phyloP scores from a whole-genome alignment of 208 protist genomes.

The Trypanosoma avium region DNA sequence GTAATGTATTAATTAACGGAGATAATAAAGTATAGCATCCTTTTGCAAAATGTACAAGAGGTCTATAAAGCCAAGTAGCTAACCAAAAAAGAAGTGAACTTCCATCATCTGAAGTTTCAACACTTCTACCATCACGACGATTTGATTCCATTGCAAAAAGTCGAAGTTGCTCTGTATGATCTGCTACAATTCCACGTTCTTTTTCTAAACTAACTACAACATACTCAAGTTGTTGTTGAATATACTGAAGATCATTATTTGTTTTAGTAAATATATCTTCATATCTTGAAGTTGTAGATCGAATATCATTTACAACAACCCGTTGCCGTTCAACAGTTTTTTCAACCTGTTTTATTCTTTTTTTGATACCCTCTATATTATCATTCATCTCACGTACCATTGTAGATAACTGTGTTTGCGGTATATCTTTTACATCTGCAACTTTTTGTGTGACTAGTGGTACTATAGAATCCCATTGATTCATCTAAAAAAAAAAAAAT shows the following conservation, averaged over 20 bases:
- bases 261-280: slow-evolving; percentile 70
- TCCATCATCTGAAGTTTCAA: slow-evolving; percentile 8
- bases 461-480: slow-evolving; percentile 12
- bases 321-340: slow-evolving; percentile 40
- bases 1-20: slow-evolving; percentile 68
- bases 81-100: slow-evolving; percentile 51
- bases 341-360: slow-evolving; percentile 31
- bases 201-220: slow-evolving; percentile 73
- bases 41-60: slow-evolving; percentile 84
- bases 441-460: not conserved
- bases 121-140: slow-evolving; percentile 31
- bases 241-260: slow-evolving; percentile 71
- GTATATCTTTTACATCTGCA: not conserved
- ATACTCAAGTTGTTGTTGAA: slow-evolving; percentile 84
- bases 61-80: slow-evolving; percentile 79
- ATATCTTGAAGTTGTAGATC: slow-evolving; percentile 40
- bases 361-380: slow-evolving; percentile 1
- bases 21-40: slow-evolving; percentile 79
- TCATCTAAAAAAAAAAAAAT: no score
- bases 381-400: slow-evolving; percentile 17
- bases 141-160: slow-evolving; percentile 76
- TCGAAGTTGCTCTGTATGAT: slow-evolving; percentile 86
- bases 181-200: slow-evolving; percentile 74
- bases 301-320: slow-evolving; percentile 46
- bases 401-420: not conserved